A percentile compares a stretch with the other conserved stretches of the same genome.
Conservation (phyloP, 805 yeast genomes). For the Maudiozyma turicensis region DNA sequence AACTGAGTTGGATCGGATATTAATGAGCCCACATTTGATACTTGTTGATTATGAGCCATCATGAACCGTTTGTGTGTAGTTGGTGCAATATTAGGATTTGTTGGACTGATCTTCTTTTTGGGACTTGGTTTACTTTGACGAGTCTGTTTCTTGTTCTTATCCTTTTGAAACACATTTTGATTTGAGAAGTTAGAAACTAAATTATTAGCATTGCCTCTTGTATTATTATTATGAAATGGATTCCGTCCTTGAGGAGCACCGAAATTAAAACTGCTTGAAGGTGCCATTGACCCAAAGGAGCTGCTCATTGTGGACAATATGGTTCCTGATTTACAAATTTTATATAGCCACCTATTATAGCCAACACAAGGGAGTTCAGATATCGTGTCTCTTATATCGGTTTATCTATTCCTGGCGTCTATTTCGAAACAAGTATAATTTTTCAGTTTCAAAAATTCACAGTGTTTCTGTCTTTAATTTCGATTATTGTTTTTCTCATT, state of each 20-base stretch:
- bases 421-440: too few species aligned
- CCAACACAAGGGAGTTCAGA: too few species aligned
- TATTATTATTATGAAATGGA: background rate
- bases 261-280: slow-evolving; percentile 13
- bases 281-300: slow-evolving; percentile 13
- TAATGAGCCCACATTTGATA: slow-evolving; percentile 19
- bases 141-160: background rate
- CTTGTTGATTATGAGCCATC: background rate
- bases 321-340: too few species aligned
- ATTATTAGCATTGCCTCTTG: background rate
- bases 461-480: too few species aligned
- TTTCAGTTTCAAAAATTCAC: too few species aligned
- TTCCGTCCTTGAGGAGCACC: slow-evolving; percentile 4
- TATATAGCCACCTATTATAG: too few species aligned
- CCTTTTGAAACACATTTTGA: slow-evolving; percentile 2
- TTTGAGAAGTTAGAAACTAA: background rate
- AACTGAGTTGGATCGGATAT: slow-evolving; percentile 12
- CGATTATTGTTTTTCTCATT: too few species aligned
- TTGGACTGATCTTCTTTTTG: slow-evolving; percentile 1
- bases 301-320: slow-evolving; percentile 2
- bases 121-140: background rate
- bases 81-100: background rate
- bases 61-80: background rate
- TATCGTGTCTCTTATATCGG: too few species aligned
- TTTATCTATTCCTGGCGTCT: too few species aligned